A percentile compares a stretch with the other conserved stretches of the same genome.
phyloP scores from a whole-genome alignment of 768 basidiomycete genomes.

The Xerocomellus intermedius region DNA sequence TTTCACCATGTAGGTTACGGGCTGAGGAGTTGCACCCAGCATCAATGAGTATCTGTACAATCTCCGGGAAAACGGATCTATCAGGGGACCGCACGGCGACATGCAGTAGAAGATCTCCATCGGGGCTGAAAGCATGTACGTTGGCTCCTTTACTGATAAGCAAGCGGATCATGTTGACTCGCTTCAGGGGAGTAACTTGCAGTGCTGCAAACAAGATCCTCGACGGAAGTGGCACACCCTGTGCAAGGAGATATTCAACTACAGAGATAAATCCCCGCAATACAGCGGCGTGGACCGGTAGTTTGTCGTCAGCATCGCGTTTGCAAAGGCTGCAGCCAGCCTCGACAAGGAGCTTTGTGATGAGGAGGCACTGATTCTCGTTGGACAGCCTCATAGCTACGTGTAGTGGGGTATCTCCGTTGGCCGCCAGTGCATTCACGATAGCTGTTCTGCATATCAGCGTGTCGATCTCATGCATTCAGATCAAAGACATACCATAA shows the following conservation, averaged over 20 bases:
- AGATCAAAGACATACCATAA: no score
- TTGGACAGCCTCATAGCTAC: background rate
- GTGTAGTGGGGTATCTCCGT: background rate
- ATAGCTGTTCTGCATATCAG: no score
- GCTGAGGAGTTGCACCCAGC: background rate
- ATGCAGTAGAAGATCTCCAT: background rate
- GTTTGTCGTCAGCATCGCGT: background rate
- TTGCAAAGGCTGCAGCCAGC: background rate
- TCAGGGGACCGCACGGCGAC: background rate
- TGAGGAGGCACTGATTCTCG: background rate
- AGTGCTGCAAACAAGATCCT: background rate
- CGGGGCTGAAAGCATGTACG: background rate
- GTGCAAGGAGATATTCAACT: background rate
- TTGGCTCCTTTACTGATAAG: background rate
- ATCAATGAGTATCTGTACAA: background rate
- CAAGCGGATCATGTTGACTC: background rate
- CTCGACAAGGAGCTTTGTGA: background rate
- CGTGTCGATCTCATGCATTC: no score
- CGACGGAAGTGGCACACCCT: background rate
- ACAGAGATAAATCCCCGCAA: background rate
- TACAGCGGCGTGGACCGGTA: background rate
- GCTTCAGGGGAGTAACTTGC: background rate
- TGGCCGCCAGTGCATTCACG: background rate
- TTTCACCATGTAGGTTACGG: background rate
- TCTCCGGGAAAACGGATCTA: background rate